Evolutionary conservation across 805 yeast species (phyloP), one percentile per base, ranked within the genome.

Genomic region (Candida chauliodis): DNA sequence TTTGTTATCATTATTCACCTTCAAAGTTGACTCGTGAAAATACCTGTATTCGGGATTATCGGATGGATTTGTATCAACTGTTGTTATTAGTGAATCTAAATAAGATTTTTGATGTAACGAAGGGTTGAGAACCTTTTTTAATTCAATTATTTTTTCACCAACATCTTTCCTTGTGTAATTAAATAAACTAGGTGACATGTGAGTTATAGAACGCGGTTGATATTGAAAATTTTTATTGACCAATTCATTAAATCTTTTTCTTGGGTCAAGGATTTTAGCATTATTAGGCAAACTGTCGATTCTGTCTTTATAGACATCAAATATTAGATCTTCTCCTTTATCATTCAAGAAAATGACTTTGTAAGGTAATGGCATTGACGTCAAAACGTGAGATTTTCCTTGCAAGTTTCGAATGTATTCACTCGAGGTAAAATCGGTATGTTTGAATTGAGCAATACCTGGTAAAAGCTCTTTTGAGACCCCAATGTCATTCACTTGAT

Each of bases 341-440:
- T 46, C 38, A 30, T 50, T 52, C 31, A 61, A 44, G 1, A 61
- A 49, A 3, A 61, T 50, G 27, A 61, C 65, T 40, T 52, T 49
- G 30, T 49, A 41, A 4, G 75, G 75, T 13, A 52, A 42, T 2
- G 62, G 60, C 9, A 65, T 60, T 36, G 51, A 46, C 0, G 72
- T 53, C 11, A 65, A 50, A 4, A 67, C 45, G 40, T 56, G 61
- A 3, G 69, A 59, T 44, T 63, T 67, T 1, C 69, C 67, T 40
- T 66, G 66, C 15, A 65, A 42, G 15, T 50, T 45, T 38, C 71
- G 58, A 23, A 61, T 61, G n/a, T 52, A 42, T 32, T 61, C 61
- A 13, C 31, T 50, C 3, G 62, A 56, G 16, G 56, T 32, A 50
- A 54, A 49, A 4, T 6, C 10, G 6, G 40, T 37, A 42, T 56